Evolutionary conservation across 768 basidiomycete genomes (phyloP), one percentile per base, ranked within the genome.

Genomic region (Kwoniella mangroviensis): DNA sequence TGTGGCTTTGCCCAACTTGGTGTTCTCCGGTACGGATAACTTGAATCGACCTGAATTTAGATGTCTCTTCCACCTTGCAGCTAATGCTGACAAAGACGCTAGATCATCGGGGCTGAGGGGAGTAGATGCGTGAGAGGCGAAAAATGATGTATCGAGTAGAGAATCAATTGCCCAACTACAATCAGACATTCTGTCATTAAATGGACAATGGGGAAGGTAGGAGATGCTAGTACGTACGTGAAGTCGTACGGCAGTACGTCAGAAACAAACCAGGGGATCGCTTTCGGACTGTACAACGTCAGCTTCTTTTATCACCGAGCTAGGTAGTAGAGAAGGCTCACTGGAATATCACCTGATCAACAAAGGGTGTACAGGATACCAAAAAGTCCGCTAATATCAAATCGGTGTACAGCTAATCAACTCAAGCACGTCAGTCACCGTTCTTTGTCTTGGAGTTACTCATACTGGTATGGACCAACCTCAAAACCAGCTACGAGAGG

Each of bases 211-310:
- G 40, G 24, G 21, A 12, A 63, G 34, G 11, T n/a, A n/a, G 13
- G 49, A 43, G 28, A 34, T 34, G 34, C 12, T 56, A 15, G 17
- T 15, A 73, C 80, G 72, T 66, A 82, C 78, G 71, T 75, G 82
- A 97, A 97, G 82, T 99, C 96, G 26, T 86, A 84, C 1, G 96
- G 94, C 4, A 92, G 91, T 28, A 95, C 94, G 81, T 97, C 93
- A 12, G 92, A 94, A 56, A 98, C 95, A 80, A 98, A 99, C 71
- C 96, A 99, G 0, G 95, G 95, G 62, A 98, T 91, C 10, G 91
- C 85, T 82, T 99, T 98, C 0, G 94, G 92, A 84, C 94, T 96
- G 70, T n/a, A 51, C 19, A 15, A 28, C 26, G 34, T 70, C 55
- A 73, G 67, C 40, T 45, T 28, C 61, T n/a, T 17, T 24, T 49